Evolutionary conservation across 805 yeast genomes (phyloP), one percentile per base, ranked within the genome.

Genomic region (Sporopachydermia quercuum): DNA sequence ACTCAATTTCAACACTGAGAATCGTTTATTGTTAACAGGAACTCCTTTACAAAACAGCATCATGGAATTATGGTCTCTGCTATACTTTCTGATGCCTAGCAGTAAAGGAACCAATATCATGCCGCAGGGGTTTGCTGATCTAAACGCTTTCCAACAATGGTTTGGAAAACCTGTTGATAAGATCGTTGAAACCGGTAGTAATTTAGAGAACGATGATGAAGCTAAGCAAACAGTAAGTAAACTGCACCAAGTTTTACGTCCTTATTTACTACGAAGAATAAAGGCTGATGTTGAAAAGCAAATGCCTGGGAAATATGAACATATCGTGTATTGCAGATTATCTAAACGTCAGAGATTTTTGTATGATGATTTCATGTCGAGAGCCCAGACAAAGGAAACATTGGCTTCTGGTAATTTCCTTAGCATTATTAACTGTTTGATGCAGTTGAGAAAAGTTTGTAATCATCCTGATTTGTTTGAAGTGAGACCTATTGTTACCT

Each of bases 241-340:
- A 52, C 66, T 91, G 40, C 99, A 91, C 59, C 94, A 85, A 55
- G 94, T 91, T 15, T 63, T 91, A 48, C 72, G 98, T 46, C 99
- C 99, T 0, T 91, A 89, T 52, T 62, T 91, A 34, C 63, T 91
- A 43, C 75, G 99, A 56, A 76, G 99, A 47, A 69, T 91, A 53
- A 91, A 91, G 55, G 85, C 83, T 15, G 99, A 91, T 58, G 99
- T 91, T 11, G 99, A 91, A 51, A 86, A 89, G 53, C 98, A 91
- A 58, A 91, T 91, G 98, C 99, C 99, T 1, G 96, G 82, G 0
- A 91, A 91, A 53, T 83, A 86, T 56, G 99, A 91, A 56, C 99
- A 91, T 56, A 78, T 91, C 43, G 77, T 91, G 4, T 84, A 82
- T 54, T 93, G 98, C 62, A 72, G 94, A 18, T 62, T 91, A 36